These are phyloP conservation scores for Lactarius hatsudake DNA, from an alignment of 768 basidiomycete species.

Conservation along the genomic window DNA sequence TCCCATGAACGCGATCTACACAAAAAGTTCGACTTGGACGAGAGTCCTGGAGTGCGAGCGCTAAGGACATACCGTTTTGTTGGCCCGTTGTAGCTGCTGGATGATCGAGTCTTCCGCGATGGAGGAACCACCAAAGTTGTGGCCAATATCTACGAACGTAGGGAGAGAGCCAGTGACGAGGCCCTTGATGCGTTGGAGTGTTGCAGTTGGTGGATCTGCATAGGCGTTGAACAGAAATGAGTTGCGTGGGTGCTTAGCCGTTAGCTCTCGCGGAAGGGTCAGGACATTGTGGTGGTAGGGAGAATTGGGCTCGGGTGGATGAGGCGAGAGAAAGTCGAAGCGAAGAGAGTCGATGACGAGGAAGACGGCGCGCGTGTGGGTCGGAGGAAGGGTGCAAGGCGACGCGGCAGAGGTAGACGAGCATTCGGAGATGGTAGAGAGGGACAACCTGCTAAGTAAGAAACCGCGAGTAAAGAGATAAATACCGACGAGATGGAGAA, in stretches of 20 bases:
- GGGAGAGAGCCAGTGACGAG: conserved; percentile 93
- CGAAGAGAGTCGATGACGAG: conserved; percentile 91
- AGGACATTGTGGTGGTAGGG: conserved; percentile 80
- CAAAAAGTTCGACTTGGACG: conserved; percentile 18
- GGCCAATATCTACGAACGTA: conserved; percentile 92
- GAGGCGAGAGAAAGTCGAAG: conserved; percentile 85
- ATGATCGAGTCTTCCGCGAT: conserved; percentile 88
- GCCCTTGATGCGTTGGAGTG: conserved; percentile 92
- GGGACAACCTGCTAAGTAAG: conserved; percentile 73
- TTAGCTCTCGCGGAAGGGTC: conserved; percentile 73
- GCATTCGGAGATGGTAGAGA: conserved; percentile 49
- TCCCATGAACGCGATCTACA: conserved; percentile 83
- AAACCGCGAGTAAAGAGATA: conserved; percentile 93
- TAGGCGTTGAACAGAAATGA: conserved; percentile 88
- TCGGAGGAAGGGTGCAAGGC: conserved; percentile 51
- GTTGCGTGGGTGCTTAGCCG: conserved; percentile 55
- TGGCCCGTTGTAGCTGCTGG: conserved; percentile 59
- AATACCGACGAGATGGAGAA: conserved; percentile 73
- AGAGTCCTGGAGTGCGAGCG: conserved; percentile 13
- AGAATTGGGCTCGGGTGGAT: conserved; percentile 59
- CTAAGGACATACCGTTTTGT: conserved; percentile 51
- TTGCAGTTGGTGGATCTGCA: conserved; percentile 93
- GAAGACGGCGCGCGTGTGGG: conserved; percentile 77
- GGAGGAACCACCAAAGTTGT: conserved; percentile 84
- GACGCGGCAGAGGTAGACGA: conserved; percentile 34